Evolutionary conservation across 441 rosid genomes (phyloP).

Genomic region (Gossypium laxum): DNA sequence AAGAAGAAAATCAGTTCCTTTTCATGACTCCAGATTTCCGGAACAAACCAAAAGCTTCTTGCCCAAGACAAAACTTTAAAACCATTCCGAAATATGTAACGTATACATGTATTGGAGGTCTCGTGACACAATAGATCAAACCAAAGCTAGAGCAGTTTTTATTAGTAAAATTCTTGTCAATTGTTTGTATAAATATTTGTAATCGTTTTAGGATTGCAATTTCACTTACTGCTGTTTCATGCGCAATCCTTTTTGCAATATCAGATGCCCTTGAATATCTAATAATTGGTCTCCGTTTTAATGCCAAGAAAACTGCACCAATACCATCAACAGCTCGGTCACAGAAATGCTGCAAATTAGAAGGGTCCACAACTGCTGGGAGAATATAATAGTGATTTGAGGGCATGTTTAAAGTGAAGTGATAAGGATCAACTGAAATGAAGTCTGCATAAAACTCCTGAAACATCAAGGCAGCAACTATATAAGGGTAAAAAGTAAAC

Average conservation of each 20-base stretch:
- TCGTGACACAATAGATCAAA: not conserved
- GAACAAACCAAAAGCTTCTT: constrained; percentile 1
- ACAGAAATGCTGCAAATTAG: constrained; percentile 68
- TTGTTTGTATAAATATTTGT: not conserved
- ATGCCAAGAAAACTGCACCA: constrained; percentile 66
- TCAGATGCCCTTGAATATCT: constrained; percentile 90
- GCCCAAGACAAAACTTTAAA: not conserved
- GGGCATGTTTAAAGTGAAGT: constrained; percentile 69
- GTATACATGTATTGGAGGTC: not conserved
- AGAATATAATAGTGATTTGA: constrained; percentile 75
- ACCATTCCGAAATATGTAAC: not conserved
- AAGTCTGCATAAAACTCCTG: constrained; percentile 96
- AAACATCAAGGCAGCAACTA: constrained; percentile 25
- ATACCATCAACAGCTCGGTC: constrained; percentile 84
- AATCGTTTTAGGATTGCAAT: constrained; percentile 4
- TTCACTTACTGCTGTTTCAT: constrained; percentile 72
- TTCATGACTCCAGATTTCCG: not conserved
- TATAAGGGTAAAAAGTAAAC: not conserved
- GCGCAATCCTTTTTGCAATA: constrained; percentile 89
- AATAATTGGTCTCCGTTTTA: constrained; percentile 83
- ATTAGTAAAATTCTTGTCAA: not conserved
- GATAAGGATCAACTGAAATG: constrained; percentile 72
- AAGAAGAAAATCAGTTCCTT: constrained; percentile 11
- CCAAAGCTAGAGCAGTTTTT: not conserved
- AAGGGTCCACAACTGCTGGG: constrained; percentile 88